Conservation (phyloP, 83 land plant genomes). For the Isoetes engelmannii region DNA sequence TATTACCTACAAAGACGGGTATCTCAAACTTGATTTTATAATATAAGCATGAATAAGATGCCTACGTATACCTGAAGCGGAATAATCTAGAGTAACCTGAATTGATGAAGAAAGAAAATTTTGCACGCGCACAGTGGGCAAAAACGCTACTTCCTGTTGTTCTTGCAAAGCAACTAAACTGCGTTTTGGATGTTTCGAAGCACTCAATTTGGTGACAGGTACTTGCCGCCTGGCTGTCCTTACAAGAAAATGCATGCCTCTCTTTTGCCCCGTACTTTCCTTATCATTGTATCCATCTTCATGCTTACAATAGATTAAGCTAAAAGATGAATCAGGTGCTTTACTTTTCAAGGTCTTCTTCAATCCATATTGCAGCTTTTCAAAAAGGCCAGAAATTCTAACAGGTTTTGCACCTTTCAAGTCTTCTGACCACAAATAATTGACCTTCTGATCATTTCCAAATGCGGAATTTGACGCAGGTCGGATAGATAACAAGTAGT, state of each 20-base stretch:
- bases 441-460: conserved; percentile 12
- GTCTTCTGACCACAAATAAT: conserved; percentile 79
- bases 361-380: conserved; percentile 55
- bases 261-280: conserved; percentile 1
- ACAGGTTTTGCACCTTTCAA: conserved; percentile 79
- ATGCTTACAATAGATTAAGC: conserved; percentile 39
- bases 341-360: conserved; percentile 47
- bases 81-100: conserved; percentile 38
- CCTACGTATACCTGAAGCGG: conserved; percentile 43
- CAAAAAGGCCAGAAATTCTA: conserved; percentile 65
- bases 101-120: conserved; percentile 61
- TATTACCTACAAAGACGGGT: no score
- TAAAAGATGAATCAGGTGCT: conserved; percentile 44
- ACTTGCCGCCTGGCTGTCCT: conserved; percentile 53
- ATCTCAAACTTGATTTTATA: no score
- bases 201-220: conserved; percentile 38
- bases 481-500: conserved; percentile 70
- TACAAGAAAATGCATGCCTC: conserved; percentile 54
- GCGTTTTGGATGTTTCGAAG: conserved; percentile 13
- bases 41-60: no score
- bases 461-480: conserved; percentile 33
- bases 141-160: conserved; percentile 69
- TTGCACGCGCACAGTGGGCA: conserved; percentile 61
- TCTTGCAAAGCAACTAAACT: conserved; percentile 47
- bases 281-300: conserved; percentile 1